Evolutionary conservation across 176 grass and related monocot species (phyloP).

Genomic region (Pharus latifolius): DNA sequence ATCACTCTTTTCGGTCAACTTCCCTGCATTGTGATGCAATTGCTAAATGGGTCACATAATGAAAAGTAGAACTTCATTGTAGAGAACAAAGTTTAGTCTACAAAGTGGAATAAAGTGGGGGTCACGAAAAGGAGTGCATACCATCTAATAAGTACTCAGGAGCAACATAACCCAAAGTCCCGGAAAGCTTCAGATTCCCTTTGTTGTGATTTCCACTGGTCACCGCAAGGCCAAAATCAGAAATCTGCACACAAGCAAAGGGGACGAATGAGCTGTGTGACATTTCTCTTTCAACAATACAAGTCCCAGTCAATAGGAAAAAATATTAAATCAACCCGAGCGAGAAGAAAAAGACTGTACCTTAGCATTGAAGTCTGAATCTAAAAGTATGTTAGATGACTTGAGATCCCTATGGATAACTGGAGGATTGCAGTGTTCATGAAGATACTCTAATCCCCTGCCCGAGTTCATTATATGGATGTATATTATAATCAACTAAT

Average conservation of each 20-base stretch:
- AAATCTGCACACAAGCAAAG: conserved; percentile 46
- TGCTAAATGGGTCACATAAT: background rate
- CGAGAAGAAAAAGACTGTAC: conserved; percentile 29
- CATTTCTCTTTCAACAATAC: background rate
- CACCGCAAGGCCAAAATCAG: conserved; percentile 90
- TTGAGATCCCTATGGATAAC: conserved; percentile 97
- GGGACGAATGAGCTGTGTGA: background rate
- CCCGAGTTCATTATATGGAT: conserved; percentile 20
- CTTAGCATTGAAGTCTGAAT: conserved; percentile 87
- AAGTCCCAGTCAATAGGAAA: background rate
- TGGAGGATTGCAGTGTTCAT: conserved; percentile 78
- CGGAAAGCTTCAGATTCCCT: conserved; percentile 76
- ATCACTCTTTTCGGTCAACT: conserved; percentile 97
- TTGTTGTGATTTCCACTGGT: conserved; percentile 56
- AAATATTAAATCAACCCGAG: conserved; percentile 10
- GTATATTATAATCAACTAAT: conserved; percentile 15
- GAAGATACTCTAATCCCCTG: conserved; percentile 96
- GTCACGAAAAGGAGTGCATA: background rate
- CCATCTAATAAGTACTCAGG: conserved; percentile 92
- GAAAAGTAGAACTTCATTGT: background rate
- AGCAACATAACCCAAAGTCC: conserved; percentile 76
- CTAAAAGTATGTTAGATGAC: conserved; percentile 93
- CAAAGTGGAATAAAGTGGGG: background rate
- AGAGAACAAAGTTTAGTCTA: background rate
- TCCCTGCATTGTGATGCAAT: conserved; percentile 48